Evolutionary conservation across 148 eudicot genomes (phyloP).

Genomic region (Salicornia ramosissima): DNA sequence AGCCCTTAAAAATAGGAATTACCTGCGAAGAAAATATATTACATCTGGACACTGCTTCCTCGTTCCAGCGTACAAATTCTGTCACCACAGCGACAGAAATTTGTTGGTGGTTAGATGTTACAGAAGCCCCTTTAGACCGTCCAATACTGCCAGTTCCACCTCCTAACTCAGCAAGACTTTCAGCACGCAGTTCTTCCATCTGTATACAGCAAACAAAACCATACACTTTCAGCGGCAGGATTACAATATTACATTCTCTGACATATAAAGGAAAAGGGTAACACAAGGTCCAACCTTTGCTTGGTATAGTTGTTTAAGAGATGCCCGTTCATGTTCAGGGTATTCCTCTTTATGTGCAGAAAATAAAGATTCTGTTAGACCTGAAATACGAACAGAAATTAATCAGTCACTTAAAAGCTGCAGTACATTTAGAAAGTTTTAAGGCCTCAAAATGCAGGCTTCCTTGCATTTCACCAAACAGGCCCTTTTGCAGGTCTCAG

Average conservation of each 20-base stretch:
- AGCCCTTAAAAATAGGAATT: constrained; percentile 6
- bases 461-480: neutral
- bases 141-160: constrained; percentile 71
- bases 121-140: constrained; percentile 88
- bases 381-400: constrained; percentile 36
- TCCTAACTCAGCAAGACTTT: constrained; percentile 55
- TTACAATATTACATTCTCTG: constrained; percentile 3
- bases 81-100: constrained; percentile 97
- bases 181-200: constrained; percentile 93
- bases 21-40: constrained; percentile 86
- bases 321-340: constrained; percentile 90
- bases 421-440: neutral
- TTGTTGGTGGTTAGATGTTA: constrained; percentile 71
- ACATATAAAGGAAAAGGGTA: constrained; percentile 3
- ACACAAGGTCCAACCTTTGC: constrained; percentile 60
- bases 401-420: constrained; percentile 7
- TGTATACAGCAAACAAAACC: constrained; percentile 24
- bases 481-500: neutral
- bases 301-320: constrained; percentile 76
- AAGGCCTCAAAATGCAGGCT: neutral
- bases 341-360: constrained; percentile 91
- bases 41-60: constrained; percentile 93
- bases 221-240: neutral
- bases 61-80: constrained; percentile 99
- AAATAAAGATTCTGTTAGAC: constrained; percentile 87